These are phyloP conservation scores for Falciphora oryzae DNA, from an alignment of 2,329 filamentous ascomycete species.

Conservation along the genomic window DNA sequence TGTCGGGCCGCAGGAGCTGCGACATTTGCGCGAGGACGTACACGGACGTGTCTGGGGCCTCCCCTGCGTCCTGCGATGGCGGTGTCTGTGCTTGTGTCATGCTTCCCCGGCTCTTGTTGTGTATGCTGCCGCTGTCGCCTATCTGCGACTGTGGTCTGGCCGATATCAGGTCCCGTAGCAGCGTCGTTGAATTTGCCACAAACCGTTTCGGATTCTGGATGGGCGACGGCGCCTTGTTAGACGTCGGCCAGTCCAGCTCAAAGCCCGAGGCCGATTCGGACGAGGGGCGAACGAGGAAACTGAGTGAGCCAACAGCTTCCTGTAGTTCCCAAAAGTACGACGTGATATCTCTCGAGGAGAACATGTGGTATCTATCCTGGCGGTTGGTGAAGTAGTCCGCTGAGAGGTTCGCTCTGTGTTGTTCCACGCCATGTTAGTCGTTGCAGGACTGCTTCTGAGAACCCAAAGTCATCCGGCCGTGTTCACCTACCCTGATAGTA, in stretches of 20 bases:
- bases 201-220: conserved; percentile 65
- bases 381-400: conserved; percentile 94
- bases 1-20: conserved; percentile 70
- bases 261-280: conserved; percentile 49
- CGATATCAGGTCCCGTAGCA: conserved; percentile 62
- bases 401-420: conserved; percentile 69
- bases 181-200: conserved; percentile 59
- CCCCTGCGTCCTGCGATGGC: neutral
- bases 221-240: conserved; percentile 71
- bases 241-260: conserved; percentile 63
- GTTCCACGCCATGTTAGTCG: conserved; percentile 15
- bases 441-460: neutral
- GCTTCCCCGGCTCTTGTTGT: neutral
- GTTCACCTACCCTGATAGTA: conserved; percentile 72
- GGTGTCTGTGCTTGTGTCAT: neutral
- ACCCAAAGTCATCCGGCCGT: neutral
- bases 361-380: conserved; percentile 90
- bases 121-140: neutral
- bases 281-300: conserved; percentile 69
- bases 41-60: conserved; percentile 56
- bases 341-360: conserved; percentile 71
- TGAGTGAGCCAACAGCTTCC: conserved; percentile 68
- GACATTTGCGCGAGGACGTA: conserved; percentile 88
- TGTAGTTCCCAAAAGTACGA: conserved; percentile 80
- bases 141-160: neutral